Evolutionary conservation across 192 early-diverging fungal genomes (phyloP).

Genomic region (Coemansia sp.): DNA sequence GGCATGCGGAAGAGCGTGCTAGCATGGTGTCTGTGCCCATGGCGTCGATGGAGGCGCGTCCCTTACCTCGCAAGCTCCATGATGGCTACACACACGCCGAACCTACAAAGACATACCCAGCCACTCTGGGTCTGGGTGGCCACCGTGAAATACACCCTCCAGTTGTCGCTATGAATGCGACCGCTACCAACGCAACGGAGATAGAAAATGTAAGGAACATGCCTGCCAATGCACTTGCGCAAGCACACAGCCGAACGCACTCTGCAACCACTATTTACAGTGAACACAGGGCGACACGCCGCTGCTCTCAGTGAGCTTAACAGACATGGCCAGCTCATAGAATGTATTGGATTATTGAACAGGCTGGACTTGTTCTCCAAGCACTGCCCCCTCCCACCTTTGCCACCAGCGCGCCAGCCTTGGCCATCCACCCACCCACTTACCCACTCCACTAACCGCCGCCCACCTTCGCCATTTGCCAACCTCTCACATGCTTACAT

Average conservation of each 20-base stretch:
- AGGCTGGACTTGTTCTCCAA: neutral
- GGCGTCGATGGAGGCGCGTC: neutral
- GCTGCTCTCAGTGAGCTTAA: slow-evolving; percentile 20
- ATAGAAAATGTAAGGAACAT: slow-evolving; percentile 42
- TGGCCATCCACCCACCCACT: neutral
- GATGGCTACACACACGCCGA: slow-evolving; percentile 3
- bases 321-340: neutral
- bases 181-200: neutral
- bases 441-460: neutral
- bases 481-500: neutral
- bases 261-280: slow-evolving; percentile 33
- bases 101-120: slow-evolving; percentile 31
- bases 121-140: slow-evolving; percentile 37
- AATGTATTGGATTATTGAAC: neutral
- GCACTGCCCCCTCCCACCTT: neutral
- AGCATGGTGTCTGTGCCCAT: neutral
- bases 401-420: slow-evolving; percentile 10
- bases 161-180: neutral
- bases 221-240: slow-evolving; percentile 8
- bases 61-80: neutral
- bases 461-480: neutral
- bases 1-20: neutral
- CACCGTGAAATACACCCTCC: slow-evolving; percentile 3
- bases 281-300: slow-evolving; percentile 15
- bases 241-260: slow-evolving; percentile 37